Evolutionary conservation across 495 filamentous ascomycete genomes (phyloP).

Genomic region (Arthonia radiata): DNA sequence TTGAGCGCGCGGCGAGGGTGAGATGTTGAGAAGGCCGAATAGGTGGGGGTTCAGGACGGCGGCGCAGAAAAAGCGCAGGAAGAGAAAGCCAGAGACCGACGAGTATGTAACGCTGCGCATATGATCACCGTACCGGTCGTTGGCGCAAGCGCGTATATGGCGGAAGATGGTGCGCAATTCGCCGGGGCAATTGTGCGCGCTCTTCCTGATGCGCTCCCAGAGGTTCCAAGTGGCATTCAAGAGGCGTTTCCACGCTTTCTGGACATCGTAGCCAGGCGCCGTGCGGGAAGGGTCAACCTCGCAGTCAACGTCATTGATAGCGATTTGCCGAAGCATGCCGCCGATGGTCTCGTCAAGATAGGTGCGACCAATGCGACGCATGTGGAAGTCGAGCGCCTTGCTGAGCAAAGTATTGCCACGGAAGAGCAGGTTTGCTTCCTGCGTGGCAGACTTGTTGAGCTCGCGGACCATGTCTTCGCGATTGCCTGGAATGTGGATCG

Average conservation of each 20-base stretch:
- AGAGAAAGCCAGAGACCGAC: constrained; percentile 89
- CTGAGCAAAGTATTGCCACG: constrained; percentile 87
- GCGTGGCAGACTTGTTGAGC: constrained; percentile 27
- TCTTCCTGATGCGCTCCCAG: constrained; percentile 60
- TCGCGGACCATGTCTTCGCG: constrained; percentile 36
- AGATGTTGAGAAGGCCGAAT: constrained; percentile 74
- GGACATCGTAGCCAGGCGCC: constrained; percentile 43
- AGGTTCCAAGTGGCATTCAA: constrained; percentile 53
- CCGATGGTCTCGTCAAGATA: constrained; percentile 73
- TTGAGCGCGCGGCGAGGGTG: constrained; percentile 72
- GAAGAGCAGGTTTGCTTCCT: constrained; percentile 87
- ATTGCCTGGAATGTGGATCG: constrained; percentile 16
- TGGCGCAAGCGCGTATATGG: constrained; percentile 79
- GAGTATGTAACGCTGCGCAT: constrained; percentile 81
- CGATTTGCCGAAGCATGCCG: constrained; percentile 69
- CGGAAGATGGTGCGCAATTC: constrained; percentile 75
- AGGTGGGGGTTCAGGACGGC: constrained; percentile 91
- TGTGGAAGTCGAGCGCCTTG: constrained; percentile 79
- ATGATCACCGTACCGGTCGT: constrained; percentile 93
- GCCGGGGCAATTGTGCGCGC: constrained; percentile 47
- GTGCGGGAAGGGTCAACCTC: constrained; percentile 78
- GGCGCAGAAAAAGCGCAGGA: constrained; percentile 87
- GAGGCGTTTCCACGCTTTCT: constrained; percentile 63
- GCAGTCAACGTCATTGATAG: constrained; percentile 68
- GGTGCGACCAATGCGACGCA: constrained; percentile 82